Conservation (phyloP, 106 monocot genomes). For the Agapanthus africanus region DNA sequence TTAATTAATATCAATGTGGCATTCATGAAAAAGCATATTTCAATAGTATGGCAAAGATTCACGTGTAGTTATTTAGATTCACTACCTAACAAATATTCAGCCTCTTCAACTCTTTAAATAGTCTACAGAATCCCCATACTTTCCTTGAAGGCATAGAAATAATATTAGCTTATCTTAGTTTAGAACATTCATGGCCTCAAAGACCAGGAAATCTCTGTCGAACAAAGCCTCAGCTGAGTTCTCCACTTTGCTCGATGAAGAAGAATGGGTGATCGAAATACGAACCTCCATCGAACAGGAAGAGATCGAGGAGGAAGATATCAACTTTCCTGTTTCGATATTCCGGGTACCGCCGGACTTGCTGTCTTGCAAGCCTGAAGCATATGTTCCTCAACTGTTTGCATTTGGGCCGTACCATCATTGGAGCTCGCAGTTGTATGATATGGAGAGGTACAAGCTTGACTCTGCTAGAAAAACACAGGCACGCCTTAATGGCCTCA, state of each 20-base stretch:
- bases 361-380: constrained; percentile 21
- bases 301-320: constrained; percentile 4
- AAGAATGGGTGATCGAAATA: constrained; percentile 43
- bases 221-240: background rate
- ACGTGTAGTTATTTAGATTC: no score
- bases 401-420: constrained; percentile 77
- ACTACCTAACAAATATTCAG: no score
- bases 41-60: no score
- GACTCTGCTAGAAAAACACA: constrained; percentile 32
- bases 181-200: constrained; percentile 3
- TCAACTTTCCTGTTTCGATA: constrained; percentile 18
- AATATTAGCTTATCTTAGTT: no score
- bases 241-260: constrained; percentile 21
- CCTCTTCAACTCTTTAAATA: no score
- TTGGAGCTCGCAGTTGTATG: constrained; percentile 37
- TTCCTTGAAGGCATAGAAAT: no score
- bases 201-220: background rate
- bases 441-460: constrained; percentile 68
- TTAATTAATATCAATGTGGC: no score
- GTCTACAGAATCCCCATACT: no score
- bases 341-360: constrained; percentile 40
- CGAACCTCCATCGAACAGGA: constrained; percentile 26
- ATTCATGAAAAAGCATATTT: no score
- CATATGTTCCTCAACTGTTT: constrained; percentile 50
- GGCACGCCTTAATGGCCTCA: background rate